A percentile compares a stretch with the other conserved stretches of the same genome.
Evolutionary conservation across 2,329 filamentous ascomycete genomes (phyloP).

Genomic region (Tolypocladium tundrense): DNA sequence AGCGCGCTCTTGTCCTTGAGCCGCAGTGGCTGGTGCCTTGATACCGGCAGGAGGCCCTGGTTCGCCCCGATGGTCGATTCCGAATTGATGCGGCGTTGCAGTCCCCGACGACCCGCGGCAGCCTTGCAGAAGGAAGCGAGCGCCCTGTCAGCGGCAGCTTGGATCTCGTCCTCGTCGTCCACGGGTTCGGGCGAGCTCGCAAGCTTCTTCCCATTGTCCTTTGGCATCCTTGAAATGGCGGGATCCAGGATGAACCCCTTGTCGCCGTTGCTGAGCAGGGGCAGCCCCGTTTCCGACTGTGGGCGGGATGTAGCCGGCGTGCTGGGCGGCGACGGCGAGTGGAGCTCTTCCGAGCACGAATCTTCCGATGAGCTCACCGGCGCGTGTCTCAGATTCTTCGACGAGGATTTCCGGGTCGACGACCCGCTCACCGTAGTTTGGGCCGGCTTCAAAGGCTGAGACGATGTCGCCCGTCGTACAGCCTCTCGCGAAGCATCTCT

Average conservation of each 20-base stretch:
- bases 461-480: background rate
- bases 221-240: constrained; percentile 1
- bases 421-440: background rate
- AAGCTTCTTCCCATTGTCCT: constrained; percentile 1
- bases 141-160: constrained; percentile 9
- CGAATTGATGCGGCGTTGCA: constrained; percentile 6
- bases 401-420: background rate
- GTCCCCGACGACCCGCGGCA: constrained; percentile 7
- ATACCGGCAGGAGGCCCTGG: constrained; percentile 21
- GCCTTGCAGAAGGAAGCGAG: constrained; percentile 8
- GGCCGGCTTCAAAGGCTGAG: background rate
- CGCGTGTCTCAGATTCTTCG: background rate
- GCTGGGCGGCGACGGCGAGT: constrained; percentile 21
- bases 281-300: constrained; percentile 25
- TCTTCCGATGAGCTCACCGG: constrained; percentile 24
- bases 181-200: constrained; percentile 1
- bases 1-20: constrained; percentile 10
- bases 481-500: background rate
- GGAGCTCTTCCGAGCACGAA: constrained; percentile 27
- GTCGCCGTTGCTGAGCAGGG: constrained; percentile 7
- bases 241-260: background rate
- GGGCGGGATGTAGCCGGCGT: constrained; percentile 30
- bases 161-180: constrained; percentile 6
- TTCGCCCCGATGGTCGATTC: constrained; percentile 4
- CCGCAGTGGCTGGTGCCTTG: constrained; percentile 27